Evolutionary conservation across 352 stramenopile species (phyloP), one percentile per base, ranked within the genome.

Genomic region (Phytophthora macrochlamydospora): DNA sequence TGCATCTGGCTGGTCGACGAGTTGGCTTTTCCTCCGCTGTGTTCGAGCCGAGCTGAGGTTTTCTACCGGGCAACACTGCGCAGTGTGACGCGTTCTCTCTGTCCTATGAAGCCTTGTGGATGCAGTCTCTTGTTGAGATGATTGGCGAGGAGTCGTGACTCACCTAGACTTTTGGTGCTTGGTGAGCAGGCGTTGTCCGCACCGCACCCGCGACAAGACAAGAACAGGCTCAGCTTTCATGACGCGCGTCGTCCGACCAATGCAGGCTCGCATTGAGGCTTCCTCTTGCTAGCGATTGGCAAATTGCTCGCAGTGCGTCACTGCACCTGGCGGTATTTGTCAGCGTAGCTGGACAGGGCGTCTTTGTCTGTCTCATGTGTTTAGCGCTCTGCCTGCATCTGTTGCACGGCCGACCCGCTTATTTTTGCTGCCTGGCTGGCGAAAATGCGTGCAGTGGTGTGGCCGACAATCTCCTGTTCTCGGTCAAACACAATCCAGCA

Each of bases 361-460:
- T 49, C 8, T 56, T 63, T 71, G 62, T 67, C 67, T 75, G 67
- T 75, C 67, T 69, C 67, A 75, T 75, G 67, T 65, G 62, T 53
- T 35, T 43, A 62, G 51, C 49, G 42, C 37, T 40, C 51, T 32
- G 45, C 40, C 35, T 51, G 46, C 5, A 55, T 54, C 48, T 57
- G 55, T 65, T 56, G 46, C 37, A 24, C 56, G 37, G 29, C 12
- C 31, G 51, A 54, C 42, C 30, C 29, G 49, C 48, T 71, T 46
- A 48, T 62, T 66, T 66, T 54, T 71, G 57, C 38, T 46, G 54
- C 32, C 43, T 37, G 18, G 6, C 9, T 40, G 6, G 35, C 35
- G 18, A 40, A 40, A 40, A 40, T 40, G 35, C 35, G 35, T 40
- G 35, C 35, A 40, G 30, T 40, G 48, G 42, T 40, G 35, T 24